Evolutionary conservation across 2,329 filamentous ascomycete species (phyloP).

Genomic region (Trematosphaeria pertusa): DNA sequence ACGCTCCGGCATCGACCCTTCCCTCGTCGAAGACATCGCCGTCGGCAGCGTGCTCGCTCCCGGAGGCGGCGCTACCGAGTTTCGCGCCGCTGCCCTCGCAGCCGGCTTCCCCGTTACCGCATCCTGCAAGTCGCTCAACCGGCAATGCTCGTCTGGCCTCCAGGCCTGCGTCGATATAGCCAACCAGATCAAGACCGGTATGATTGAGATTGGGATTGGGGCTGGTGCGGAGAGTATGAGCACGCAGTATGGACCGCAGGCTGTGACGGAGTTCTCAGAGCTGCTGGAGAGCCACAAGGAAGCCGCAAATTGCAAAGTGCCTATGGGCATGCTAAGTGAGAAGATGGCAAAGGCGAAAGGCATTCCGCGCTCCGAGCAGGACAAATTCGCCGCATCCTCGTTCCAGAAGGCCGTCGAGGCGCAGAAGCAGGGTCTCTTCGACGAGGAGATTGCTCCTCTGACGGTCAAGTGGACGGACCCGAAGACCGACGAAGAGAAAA

Average conservation of each 20-base stretch:
- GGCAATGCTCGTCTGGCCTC: slow-evolving; percentile 92
- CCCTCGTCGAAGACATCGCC: slow-evolving; percentile 87
- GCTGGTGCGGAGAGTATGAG: slow-evolving; percentile 98
- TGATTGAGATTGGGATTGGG: slow-evolving; percentile 95
- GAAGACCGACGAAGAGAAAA: slow-evolving; percentile 85
- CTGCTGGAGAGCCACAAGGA: slow-evolving; percentile 81
- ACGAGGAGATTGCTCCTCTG: slow-evolving; percentile 87
- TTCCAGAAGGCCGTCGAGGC: slow-evolving; percentile 90
- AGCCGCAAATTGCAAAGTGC: slow-evolving; percentile 94
- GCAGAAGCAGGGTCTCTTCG: slow-evolving; percentile 87
- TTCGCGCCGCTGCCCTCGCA: slow-evolving; percentile 87
- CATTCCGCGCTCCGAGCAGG: slow-evolving; percentile 76
- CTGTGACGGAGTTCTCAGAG: slow-evolving; percentile 92
- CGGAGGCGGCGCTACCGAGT: slow-evolving; percentile 94
- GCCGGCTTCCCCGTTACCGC: slow-evolving; percentile 88
- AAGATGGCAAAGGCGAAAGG: slow-evolving; percentile 88
- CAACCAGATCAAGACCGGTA: slow-evolving; percentile 86
- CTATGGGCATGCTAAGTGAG: slow-evolving; percentile 94
- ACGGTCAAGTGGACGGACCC: slow-evolving; percentile 88
- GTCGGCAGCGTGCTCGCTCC: slow-evolving; percentile 92
- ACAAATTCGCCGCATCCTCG: slow-evolving; percentile 90
- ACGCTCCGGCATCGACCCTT: slow-evolving; percentile 87
- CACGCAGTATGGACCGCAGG: slow-evolving; percentile 84
- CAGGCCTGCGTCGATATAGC: slow-evolving; percentile 94
- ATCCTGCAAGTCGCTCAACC: slow-evolving; percentile 87